Conservation (phyloP, 1,284 basidiomycete genomes). For the Ganoderma meredithae region DNA sequence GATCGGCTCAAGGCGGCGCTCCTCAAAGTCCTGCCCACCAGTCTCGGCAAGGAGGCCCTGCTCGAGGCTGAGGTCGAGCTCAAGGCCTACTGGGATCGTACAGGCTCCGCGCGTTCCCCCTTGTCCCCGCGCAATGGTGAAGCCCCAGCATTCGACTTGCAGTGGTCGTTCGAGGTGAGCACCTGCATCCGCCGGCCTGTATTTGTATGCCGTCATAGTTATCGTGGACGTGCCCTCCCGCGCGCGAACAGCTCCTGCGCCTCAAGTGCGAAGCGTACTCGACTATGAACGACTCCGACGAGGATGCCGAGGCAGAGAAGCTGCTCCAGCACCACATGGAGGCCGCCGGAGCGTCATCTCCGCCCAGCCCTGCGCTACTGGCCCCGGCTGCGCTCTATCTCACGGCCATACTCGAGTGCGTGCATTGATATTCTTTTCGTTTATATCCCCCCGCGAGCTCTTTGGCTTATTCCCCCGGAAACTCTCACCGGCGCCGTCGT, state of each 20-base stretch:
- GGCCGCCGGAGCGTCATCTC: constrained; percentile 46
- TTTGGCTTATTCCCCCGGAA: constrained; percentile 10
- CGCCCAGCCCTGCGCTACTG: constrained; percentile 66
- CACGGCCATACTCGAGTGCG: constrained; percentile 93
- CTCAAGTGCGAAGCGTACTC: constrained; percentile 87
- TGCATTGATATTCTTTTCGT: constrained; percentile 36
- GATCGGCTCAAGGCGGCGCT: constrained; percentile 79
- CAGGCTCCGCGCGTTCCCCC: constrained; percentile 47
- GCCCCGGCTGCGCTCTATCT: constrained; percentile 87
- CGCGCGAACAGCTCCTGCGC: constrained; percentile 64
- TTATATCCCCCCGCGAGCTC: constrained; percentile 24
- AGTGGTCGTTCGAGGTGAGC: constrained; percentile 79
- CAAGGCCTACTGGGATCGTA: constrained; percentile 84
- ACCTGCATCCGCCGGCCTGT: neutral
- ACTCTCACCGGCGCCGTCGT: constrained; percentile 19
- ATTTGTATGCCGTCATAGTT: neutral
- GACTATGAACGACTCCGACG: constrained; percentile 83
- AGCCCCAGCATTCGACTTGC: constrained; percentile 64
- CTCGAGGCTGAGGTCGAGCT: constrained; percentile 92
- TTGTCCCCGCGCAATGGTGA: constrained; percentile 51
- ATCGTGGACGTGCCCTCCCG: neutral
- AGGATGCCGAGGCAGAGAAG: constrained; percentile 70
- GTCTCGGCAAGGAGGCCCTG: constrained; percentile 88
- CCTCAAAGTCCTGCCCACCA: constrained; percentile 76
- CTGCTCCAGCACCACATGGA: constrained; percentile 67